Evolutionary conservation across 148 eudicot species (phyloP).

Genomic region (Chenopodium formosanum): DNA sequence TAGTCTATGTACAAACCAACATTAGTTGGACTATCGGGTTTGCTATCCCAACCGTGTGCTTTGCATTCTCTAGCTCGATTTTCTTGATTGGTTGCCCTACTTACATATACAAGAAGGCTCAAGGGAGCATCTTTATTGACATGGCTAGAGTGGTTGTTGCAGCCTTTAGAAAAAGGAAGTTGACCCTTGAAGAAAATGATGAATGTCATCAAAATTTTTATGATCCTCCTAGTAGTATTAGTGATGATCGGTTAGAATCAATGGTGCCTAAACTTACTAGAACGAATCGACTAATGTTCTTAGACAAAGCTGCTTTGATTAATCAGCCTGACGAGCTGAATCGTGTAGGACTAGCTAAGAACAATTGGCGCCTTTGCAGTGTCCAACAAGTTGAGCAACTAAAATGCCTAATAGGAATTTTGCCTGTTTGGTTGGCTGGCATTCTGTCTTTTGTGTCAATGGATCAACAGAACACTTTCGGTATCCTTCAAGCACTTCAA

Average conservation of each 20-base stretch:
- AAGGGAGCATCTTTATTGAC: constrained; percentile 62
- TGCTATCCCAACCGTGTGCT: constrained; percentile 56
- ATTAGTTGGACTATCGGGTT: constrained; percentile 72
- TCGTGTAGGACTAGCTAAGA: constrained; percentile 26
- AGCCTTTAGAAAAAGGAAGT: constrained; percentile 44
- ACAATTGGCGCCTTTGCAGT: constrained; percentile 61
- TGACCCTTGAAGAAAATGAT: neutral
- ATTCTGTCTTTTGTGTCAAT: constrained; percentile 51
- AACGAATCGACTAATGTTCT: constrained; percentile 38
- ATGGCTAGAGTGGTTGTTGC: constrained; percentile 50
- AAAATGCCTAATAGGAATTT: constrained; percentile 53
- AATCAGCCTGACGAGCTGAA: constrained; percentile 39
- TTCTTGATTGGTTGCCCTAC: constrained; percentile 51
- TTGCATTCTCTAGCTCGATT: constrained; percentile 37
- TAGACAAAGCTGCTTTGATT: constrained; percentile 64
- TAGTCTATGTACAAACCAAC: constrained; percentile 68
- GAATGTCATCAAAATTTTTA: constrained; percentile 16
- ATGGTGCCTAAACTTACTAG: constrained; percentile 13
- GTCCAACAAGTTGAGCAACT: constrained; percentile 68
- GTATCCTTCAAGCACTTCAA: constrained; percentile 67
- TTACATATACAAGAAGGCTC: constrained; percentile 46
- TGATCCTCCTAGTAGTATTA: constrained; percentile 30
- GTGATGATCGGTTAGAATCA: constrained; percentile 7
- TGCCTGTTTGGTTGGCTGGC: constrained; percentile 66
- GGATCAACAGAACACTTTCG: constrained; percentile 72